phyloP scores from a whole-genome alignment of 768 basidiomycete genomes.

The Termitomyces sp. region DNA sequence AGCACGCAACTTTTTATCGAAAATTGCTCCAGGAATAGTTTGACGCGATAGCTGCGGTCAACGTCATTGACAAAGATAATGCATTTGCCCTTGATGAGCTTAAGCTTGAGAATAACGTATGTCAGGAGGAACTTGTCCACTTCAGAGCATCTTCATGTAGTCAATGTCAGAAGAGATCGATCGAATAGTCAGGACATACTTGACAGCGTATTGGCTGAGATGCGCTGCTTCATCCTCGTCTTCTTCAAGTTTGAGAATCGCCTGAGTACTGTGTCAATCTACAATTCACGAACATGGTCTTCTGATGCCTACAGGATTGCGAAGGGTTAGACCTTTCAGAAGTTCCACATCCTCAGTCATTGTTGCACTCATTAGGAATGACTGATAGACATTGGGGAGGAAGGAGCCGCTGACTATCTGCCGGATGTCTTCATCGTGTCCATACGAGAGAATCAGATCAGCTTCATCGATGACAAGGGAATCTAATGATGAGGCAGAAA shows the following conservation, averaged over 20 bases:
- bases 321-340: slow-evolving; percentile 81
- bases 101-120: slow-evolving; percentile 95
- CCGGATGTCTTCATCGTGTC: slow-evolving; percentile 86
- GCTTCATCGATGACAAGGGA: slow-evolving; percentile 97
- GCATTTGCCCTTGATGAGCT: slow-evolving; percentile 92
- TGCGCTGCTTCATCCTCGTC: slow-evolving; percentile 76
- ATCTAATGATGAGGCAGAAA: slow-evolving; percentile 64
- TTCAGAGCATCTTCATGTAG: slow-evolving; percentile 69
- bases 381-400: slow-evolving; percentile 80
- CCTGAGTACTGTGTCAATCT: slow-evolving; percentile 37
- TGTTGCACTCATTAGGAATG: slow-evolving; percentile 96
- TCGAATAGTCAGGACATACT: slow-evolving; percentile 32
- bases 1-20: slow-evolving; percentile 94
- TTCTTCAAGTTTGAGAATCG: slow-evolving; percentile 83
- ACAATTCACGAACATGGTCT: background rate
- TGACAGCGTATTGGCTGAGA: slow-evolving; percentile 82
- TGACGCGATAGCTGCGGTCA: slow-evolving; percentile 90
- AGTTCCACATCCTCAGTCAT: slow-evolving; percentile 94
- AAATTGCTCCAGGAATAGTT: slow-evolving; percentile 98
- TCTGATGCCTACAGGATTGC: slow-evolving; percentile 68
- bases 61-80: slow-evolving; percentile 96
- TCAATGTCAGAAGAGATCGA: background rate
- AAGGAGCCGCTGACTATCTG: slow-evolving; percentile 62
- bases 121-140: slow-evolving; percentile 95
- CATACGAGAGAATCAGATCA: slow-evolving; percentile 94